A percentile compares a stretch with the other conserved stretches of the same genome.
These are phyloP conservation scores for Gnaphalium uliginosum DNA, from an alignment of 129 eudicot genomes.

Conservation along the genomic window DNA sequence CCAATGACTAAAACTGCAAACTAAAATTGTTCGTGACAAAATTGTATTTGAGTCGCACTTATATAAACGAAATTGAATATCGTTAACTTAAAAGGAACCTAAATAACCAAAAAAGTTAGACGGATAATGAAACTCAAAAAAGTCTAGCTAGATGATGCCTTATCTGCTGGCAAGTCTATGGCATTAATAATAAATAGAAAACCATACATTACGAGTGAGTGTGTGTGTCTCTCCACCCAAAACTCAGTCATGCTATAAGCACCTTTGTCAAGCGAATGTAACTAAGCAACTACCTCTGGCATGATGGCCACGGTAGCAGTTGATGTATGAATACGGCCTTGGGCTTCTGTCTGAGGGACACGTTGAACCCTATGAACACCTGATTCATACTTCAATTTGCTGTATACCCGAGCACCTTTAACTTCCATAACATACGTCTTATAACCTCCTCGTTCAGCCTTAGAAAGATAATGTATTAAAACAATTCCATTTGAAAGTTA, in stretches of 20 bases:
- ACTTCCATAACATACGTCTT: conserved; percentile 97
- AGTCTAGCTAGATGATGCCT: too few relatives aligned
- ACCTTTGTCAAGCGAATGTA: background rate
- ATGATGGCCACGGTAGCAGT: conserved; percentile 98
- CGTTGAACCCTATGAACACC: conserved; percentile 99
- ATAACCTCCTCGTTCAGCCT: conserved; percentile 98
- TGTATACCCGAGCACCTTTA: conserved; percentile 87
- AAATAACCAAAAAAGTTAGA: too few relatives aligned
- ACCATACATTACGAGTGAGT: too few relatives aligned
- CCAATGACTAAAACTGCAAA: too few relatives aligned
- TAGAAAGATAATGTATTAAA: conserved; percentile 24
- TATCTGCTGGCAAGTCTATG: too few relatives aligned
- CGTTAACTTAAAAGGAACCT: too few relatives aligned
- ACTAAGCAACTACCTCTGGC: conserved; percentile 72
- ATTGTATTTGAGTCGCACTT: too few relatives aligned
- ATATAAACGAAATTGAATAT: too few relatives aligned
- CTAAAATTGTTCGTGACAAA: too few relatives aligned
- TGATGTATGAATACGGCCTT: conserved; percentile 99
- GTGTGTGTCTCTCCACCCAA: too few relatives aligned
- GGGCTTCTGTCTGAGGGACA: conserved; percentile 97
- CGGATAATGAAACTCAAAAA: too few relatives aligned
- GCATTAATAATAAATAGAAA: too few relatives aligned
- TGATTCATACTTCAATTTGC: conserved; percentile 96
- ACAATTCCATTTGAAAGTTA: conserved; percentile 18
- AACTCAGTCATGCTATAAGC: background rate